A percentile compares a stretch with the other conserved stretches of the same genome.
Conservation (phyloP, 2,329 filamentous ascomycete species). For the Talaromyces albobiverticillius region DNA sequence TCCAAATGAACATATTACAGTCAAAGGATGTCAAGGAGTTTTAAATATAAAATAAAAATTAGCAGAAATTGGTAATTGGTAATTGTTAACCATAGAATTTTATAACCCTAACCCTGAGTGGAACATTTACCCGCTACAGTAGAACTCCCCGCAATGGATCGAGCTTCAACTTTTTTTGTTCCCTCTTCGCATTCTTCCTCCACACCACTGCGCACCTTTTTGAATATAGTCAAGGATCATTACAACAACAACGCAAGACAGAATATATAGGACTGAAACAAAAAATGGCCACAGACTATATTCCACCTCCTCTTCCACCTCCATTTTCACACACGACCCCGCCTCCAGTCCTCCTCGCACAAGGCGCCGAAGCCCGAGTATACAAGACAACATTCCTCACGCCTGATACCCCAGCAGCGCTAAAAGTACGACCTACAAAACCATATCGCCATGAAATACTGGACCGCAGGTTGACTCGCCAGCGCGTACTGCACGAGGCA, state of each 20-base stretch:
- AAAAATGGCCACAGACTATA: slow-evolving; percentile 6
- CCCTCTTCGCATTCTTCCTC: background rate
- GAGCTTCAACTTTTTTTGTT: slow-evolving; percentile 1
- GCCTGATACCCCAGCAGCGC: slow-evolving; percentile 65
- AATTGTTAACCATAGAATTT: too few species aligned
- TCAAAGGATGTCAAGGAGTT: background rate
- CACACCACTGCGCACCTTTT: background rate
- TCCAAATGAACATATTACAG: background rate
- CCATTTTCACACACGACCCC: slow-evolving; percentile 63
- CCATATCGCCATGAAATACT: slow-evolving; percentile 87
- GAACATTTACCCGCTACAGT: too few species aligned
- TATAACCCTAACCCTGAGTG: too few species aligned
- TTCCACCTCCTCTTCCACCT: slow-evolving; percentile 52
- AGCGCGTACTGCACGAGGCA: slow-evolving; percentile 85
- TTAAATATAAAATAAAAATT: background rate
- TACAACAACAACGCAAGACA: background rate
- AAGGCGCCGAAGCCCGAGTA: slow-evolving; percentile 93
- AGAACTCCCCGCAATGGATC: slow-evolving; percentile 14
- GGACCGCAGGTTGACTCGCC: slow-evolving; percentile 80
- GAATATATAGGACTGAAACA: background rate
- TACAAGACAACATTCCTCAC: slow-evolving; percentile 81
- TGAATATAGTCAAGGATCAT: background rate
- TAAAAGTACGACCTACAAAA: slow-evolving; percentile 90
- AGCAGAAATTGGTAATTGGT: background rate
- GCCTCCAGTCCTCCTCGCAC: slow-evolving; percentile 70